Percentiles rank a stretch among this genome's conserved stretches.
Conservation (phyloP, 345 rosid species). For the Bruguiera sexangula region DNA sequence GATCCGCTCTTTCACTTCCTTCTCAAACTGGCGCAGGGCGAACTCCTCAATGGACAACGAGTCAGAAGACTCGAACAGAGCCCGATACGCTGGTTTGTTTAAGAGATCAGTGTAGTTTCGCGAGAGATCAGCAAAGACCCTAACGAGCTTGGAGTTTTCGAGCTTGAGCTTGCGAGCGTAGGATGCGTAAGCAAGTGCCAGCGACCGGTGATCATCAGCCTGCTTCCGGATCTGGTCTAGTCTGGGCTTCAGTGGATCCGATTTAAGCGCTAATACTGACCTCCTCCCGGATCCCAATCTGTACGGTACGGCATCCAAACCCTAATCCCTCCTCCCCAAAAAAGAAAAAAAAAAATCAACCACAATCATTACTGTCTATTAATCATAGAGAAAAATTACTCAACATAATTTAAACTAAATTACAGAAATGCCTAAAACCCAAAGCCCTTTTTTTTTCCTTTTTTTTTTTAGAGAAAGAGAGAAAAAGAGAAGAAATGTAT, state of each 20-base stretch:
- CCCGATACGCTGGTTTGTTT: conserved; percentile 59
- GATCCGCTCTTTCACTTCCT: conserved; percentile 95
- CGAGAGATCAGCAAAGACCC: conserved; percentile 85
- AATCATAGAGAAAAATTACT: neutral
- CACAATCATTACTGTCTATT: neutral
- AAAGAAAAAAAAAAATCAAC: neutral
- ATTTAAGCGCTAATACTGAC: conserved; percentile 73
- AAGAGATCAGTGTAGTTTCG: conserved; percentile 83
- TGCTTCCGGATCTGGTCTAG: conserved; percentile 92
- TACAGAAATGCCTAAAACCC: neutral
- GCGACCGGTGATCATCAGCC: conserved; percentile 87
- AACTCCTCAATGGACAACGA: conserved; percentile 67
- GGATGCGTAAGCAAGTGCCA: conserved; percentile 81
- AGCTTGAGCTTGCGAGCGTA: conserved; percentile 97
- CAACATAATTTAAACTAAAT: conserved; percentile 10
- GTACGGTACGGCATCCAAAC: conserved; percentile 27
- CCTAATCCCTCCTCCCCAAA: conserved; percentile 28
- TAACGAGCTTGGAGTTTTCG: conserved; percentile 82
- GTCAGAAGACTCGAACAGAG: conserved; percentile 59
- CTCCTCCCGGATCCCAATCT: conserved; percentile 65
- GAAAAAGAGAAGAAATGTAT: too few species aligned
- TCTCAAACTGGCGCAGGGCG: conserved; percentile 70
- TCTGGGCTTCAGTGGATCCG: conserved; percentile 89
- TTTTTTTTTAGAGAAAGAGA: too few species aligned
- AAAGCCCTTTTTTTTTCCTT: too few species aligned